Base-by-base conservation (phyloP, 2,329 filamentous ascomycete genomes). In the Ceratocystis cubensis region DNA sequence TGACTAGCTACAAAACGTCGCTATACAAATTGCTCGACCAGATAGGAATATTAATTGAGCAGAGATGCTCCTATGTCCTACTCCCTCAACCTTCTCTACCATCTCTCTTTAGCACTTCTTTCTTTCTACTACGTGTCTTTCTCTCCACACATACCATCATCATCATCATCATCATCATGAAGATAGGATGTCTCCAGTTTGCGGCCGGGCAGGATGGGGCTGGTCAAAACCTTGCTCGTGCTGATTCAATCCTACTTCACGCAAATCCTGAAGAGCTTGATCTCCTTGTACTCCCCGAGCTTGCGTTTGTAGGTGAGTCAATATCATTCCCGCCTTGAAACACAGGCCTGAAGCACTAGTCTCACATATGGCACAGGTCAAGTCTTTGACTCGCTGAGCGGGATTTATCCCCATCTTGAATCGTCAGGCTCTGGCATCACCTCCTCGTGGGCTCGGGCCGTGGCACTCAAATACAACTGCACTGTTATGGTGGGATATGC, bases 171-270 rank as follows among this genome's bases (percentile, higher is more conserved):
- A 30, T 56, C 50, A 56, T 10, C 15, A 88, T 88, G 86, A 84
- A 81, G 71, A 83, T 89, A 37, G 88, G 79, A 0, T 88, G 85
- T 67, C 76, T 91, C 7, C 87, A 93, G 73, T 90, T 91, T 70
- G 82, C 84, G 53, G 87, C 88, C 6, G 80, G 85, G 71, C 80
- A 92, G 57, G 88, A 86, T 59, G 82, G 88, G 64, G 76, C 89
- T 28, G 76, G 88, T 71, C 82, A 87, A 68, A 93, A 93, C 70
- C 78, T 92, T 53, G 82, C 81, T 69, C 81, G 81, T 15, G 88
- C 88, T 67, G 84, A 89, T 33, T 74, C 77, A 0, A 77, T 89
- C 48, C 77, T 90, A 15, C 77, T 75, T 62, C 77, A 74, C 64
- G 77, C 81, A 3, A 74, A 76, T 37, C 75, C 78, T 1, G 72